A percentile compares a stretch with the other conserved stretches of the same genome.
These are phyloP conservation scores for Nitzschia sp. DNA, from an alignment of 108 stramenopile species.

Conservation along the genomic window DNA sequence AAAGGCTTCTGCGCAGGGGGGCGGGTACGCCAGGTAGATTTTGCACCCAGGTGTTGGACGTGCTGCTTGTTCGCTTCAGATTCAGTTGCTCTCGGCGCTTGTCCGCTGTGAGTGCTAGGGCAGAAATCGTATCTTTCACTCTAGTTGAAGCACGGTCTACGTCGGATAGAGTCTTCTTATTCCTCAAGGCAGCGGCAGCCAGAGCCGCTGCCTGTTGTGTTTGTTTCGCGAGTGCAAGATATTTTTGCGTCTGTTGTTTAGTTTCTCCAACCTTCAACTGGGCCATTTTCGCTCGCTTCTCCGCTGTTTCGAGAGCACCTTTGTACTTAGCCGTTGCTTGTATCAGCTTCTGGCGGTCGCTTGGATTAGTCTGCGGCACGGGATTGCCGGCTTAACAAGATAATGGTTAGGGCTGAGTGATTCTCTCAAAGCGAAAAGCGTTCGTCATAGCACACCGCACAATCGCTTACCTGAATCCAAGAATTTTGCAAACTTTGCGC, in stretches of 20 bases:
- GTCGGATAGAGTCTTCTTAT: conserved; percentile 19
- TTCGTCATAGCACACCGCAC: not conserved
- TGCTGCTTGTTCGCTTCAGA: conserved; percentile 37
- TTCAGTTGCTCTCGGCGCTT: conserved; percentile 43
- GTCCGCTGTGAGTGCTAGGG: conserved; percentile 38
- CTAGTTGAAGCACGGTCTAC: conserved; percentile 21
- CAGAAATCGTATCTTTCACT: conserved; percentile 36
- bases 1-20: conserved; percentile 43
- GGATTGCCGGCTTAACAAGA: conserved; percentile 36
- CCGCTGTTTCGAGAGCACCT: conserved; percentile 25
- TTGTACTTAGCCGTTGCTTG: conserved; percentile 26
- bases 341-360: conserved; percentile 37
- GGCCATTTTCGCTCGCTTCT: conserved; percentile 23
- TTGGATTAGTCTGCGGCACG: conserved; percentile 27
- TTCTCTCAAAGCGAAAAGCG: not conserved
- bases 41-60: conserved; percentile 42
- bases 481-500: conserved; percentile 36
- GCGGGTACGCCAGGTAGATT: conserved; percentile 34
- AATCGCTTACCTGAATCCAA: conserved; percentile 45
- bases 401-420: not conserved
- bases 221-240: conserved; percentile 2
- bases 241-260: conserved; percentile 26
- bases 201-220: conserved; percentile 14
- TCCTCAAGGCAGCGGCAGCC: conserved; percentile 18
- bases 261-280: conserved; percentile 20